Percentiles rank a stretch among this genome's conserved stretches.
These are phyloP conservation scores for Diaporthe nobilis DNA, from an alignment of 2,329 filamentous ascomycete genomes.

Conservation along the genomic window DNA sequence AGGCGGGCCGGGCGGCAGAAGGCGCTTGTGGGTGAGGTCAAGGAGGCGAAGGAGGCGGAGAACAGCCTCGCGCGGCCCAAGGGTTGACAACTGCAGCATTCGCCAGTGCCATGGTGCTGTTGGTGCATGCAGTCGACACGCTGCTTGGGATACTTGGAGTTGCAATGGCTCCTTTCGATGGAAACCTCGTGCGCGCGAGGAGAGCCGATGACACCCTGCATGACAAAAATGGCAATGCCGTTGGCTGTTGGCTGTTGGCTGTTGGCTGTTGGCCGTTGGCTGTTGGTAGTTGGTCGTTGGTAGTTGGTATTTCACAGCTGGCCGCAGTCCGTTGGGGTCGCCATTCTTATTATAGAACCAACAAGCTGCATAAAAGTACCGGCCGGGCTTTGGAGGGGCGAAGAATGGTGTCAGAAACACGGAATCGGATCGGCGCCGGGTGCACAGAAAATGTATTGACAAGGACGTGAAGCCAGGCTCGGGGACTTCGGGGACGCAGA, in stretches of 20 bases:
- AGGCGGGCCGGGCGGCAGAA: background rate
- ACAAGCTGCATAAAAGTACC: background rate
- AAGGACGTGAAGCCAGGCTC: background rate
- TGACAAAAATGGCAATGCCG: conserved; percentile 10
- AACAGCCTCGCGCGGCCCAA: background rate
- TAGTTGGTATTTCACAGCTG: background rate
- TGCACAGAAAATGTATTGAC: background rate
- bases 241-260: background rate
- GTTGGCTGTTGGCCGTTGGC: background rate
- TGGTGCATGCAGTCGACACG: background rate
- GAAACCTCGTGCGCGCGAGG: background rate
- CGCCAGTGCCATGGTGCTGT: background rate
- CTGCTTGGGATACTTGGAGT: background rate
- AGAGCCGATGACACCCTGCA: conserved; percentile 8
- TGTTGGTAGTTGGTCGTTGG: background rate
- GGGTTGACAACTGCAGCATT: background rate
- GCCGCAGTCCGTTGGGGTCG: background rate
- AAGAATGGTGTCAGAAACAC: background rate
- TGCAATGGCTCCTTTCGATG: background rate
- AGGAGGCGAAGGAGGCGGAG: background rate
- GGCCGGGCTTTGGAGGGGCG: background rate
- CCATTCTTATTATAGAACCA: conserved; percentile 28
- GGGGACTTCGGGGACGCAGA: too few relatives aligned
- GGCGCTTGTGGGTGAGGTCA: background rate
- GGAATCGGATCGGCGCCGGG: background rate